Evolutionary conservation across 495 filamentous ascomycete species (phyloP), one percentile per base, ranked within the genome.

Genomic region (Xanthoparmelia taractica): DNA sequence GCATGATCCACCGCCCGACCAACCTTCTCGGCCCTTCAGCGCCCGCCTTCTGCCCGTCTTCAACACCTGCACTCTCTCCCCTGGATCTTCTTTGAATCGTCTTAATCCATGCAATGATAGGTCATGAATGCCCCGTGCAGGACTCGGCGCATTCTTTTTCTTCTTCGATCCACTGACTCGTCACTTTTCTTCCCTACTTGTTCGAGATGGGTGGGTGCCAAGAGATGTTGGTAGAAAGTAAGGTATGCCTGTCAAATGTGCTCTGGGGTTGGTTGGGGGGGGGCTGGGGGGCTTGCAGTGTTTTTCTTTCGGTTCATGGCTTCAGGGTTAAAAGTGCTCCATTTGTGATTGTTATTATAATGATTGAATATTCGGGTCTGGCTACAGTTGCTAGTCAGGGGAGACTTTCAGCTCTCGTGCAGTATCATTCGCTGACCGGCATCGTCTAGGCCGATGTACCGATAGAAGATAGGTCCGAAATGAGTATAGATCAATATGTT

Each of bases 11-110:
- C 34, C 5, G 34, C 34, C 5, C 11, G 34, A 37, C 48, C 50
- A 54, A 33, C 50, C 50, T 54, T 33, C 50, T 54, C 50, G 50
- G 50, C 29, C 50, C 50, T 54, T n/a, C n/a, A n/a, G n/a, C n/a
- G n/a, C n/a, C n/a, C n/a, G n/a, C n/a, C n/a, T n/a, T n/a, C n/a
- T n/a, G n/a, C 29, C 25, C 17, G 5, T 18, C 6, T 31, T 12
- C 7, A 23, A 25, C 0, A 4, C 6, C 12, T 10, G 25, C 17
- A n/a, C n/a, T n/a, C n/a, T n/a, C 41, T 45, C 18, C 20, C 2
- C 8, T 4, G 13, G 8, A 15, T 13, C 13, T 11, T 11, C 38
- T 17, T 41, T 41, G 12, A 23, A 33, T 33, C 29, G 45, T 27
- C 27, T 10, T 17, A 0, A 54, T 54, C 50, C 29, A 54, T 54